Conservation (phyloP, 2,329 filamentous ascomycete genomes). For the Dactylellina haptotyla region DNA sequence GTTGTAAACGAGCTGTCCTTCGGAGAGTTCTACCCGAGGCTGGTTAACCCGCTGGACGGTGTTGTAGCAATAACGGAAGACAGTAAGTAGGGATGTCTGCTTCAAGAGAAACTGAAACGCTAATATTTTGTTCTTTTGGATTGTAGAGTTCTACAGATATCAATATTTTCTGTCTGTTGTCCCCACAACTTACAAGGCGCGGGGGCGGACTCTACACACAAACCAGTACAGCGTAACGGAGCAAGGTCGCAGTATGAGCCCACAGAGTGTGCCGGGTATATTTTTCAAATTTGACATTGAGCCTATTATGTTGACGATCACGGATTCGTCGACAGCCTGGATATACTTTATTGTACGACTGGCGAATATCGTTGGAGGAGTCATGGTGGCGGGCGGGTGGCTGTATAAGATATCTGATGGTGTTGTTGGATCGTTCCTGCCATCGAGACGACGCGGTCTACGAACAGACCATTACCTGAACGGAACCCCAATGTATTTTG, state of each 20-base stretch:
- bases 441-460: constrained; percentile 37
- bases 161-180: constrained; percentile 98
- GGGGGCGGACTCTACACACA: constrained; percentile 76
- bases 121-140: not conserved
- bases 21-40: constrained; percentile 92
- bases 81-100: constrained; percentile 40
- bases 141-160: constrained; percentile 86
- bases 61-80: constrained; percentile 76
- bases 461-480: constrained; percentile 51
- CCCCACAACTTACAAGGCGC: constrained; percentile 86
- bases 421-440: constrained; percentile 63
- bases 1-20: constrained; percentile 96
- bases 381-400: constrained; percentile 94
- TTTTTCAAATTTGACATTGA: constrained; percentile 99
- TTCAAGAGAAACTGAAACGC: not conserved
- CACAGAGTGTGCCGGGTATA: constrained; percentile 81
- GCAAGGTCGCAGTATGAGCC: constrained; percentile 76
- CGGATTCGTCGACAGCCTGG: constrained; percentile 80
- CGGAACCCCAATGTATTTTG: constrained; percentile 50
- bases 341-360: constrained; percentile 80
- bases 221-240: constrained; percentile 99
- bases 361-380: constrained; percentile 89
- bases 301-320: constrained; percentile 86
- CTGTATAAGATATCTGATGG: constrained; percentile 85
- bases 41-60: constrained; percentile 92